phyloP scores from a whole-genome alignment of 306 rosid species.

The Pachyrhizus erosus region DNA sequence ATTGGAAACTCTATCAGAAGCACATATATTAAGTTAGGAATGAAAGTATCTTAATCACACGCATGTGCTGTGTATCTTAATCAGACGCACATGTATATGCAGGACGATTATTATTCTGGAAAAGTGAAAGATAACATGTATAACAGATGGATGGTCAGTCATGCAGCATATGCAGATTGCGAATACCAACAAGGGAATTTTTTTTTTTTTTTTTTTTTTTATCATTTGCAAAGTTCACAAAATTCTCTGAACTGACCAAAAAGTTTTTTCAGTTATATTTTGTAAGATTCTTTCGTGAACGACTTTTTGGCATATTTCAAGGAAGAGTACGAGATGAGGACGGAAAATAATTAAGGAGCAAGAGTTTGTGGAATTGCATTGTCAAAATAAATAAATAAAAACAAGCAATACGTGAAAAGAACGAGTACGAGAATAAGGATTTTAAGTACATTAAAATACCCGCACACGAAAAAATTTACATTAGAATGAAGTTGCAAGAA shows the following conservation, averaged over 20 bases:
- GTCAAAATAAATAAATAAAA: not conserved
- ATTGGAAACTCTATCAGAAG: slow-evolving; percentile 39
- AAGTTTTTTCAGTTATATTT: not conserved
- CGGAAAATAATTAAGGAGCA: slow-evolving; percentile 6
- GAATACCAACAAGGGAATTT: slow-evolving; percentile 12
- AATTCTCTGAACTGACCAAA: not conserved
- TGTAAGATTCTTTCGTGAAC: not conserved
- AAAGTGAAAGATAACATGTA: slow-evolving; percentile 25
- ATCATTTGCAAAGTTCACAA: slow-evolving; percentile 30
- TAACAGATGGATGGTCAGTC: slow-evolving; percentile 17
- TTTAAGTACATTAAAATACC: not conserved
- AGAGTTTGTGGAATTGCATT: not conserved
- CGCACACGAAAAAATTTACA: not conserved
- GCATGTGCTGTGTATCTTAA: slow-evolving; percentile 44
- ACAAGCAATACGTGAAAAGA: not conserved
- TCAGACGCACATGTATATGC: slow-evolving; percentile 50
- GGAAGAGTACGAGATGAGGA: not conserved
- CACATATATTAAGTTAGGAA: slow-evolving; percentile 43
- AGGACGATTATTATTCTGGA: slow-evolving; percentile 46
- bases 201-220: too few relatives aligned
- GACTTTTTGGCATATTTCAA: slow-evolving; percentile 5
- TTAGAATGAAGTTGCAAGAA: not conserved
- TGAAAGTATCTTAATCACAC: slow-evolving; percentile 48
- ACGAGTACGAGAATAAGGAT: not conserved
- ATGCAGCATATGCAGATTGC: slow-evolving; percentile 19